These are phyloP conservation scores for Citrus medica DNA, from an alignment of 345 rosid genomes.

Conservation along the genomic window DNA sequence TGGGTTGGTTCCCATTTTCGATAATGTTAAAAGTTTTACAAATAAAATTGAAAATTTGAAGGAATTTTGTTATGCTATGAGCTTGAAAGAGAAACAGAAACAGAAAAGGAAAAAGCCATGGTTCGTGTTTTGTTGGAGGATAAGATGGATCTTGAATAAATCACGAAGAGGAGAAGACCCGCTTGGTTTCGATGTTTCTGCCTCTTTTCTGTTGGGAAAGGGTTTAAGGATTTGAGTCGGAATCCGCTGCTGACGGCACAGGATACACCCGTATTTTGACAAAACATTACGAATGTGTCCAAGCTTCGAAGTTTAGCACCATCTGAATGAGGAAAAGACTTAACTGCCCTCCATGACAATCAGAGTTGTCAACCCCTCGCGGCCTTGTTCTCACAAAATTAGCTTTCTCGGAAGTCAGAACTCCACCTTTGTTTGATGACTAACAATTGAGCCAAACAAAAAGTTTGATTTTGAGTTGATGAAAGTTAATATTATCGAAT, in stretches of 20 bases:
- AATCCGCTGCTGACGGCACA: neutral
- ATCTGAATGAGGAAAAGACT: neutral
- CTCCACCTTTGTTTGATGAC: no score
- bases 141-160: neutral
- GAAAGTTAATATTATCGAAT: no score
- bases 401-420: no score
- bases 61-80: neutral
- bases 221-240: neutral
- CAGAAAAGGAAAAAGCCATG: neutral
- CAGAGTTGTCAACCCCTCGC: rapidly evolving
- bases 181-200: neutral
- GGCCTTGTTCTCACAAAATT: no score
- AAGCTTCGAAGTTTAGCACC: neutral
- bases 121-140: neutral
- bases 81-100: neutral
- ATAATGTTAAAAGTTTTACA: neutral
- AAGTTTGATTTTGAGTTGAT: no score
- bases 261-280: neutral
- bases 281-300: neutral
- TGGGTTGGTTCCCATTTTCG: slow-evolving; percentile 25
- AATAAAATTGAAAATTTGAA: neutral
- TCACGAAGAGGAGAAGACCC: neutral
- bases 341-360: neutral
- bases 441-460: neutral
- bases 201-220: neutral